phyloP scores from a whole-genome alignment of 2,329 filamentous ascomycete species.

The Pseudopyricularia javanii region DNA sequence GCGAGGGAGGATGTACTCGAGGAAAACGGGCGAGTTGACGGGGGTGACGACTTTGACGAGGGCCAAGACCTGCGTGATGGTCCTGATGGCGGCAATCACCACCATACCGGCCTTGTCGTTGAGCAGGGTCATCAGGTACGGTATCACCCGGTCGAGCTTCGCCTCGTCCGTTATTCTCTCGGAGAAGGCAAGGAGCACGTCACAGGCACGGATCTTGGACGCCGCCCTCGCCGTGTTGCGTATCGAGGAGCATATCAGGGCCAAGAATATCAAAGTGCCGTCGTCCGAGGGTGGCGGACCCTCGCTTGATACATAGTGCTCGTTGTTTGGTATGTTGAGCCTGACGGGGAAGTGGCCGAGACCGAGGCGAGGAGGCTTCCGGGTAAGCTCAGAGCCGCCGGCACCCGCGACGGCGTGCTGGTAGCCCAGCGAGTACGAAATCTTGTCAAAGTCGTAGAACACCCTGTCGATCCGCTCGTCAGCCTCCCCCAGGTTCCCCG shows the following conservation, averaged over 20 bases:
- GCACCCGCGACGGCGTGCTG: conserved; percentile 24
- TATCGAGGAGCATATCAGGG: conserved; percentile 76
- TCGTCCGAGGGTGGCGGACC: conserved; percentile 61
- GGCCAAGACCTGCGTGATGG: conserved; percentile 77
- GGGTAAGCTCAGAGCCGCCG: not conserved
- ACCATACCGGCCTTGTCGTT: conserved; percentile 76
- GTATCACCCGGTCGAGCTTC: conserved; percentile 84
- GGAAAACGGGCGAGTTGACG: conserved; percentile 57
- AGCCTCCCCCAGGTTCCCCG: conserved; percentile 68
- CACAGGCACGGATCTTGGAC: conserved; percentile 80
- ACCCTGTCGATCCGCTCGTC: conserved; percentile 92
- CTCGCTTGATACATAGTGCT: conserved; percentile 52
- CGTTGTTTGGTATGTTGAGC: conserved; percentile 76
- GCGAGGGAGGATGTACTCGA: conserved; percentile 55
- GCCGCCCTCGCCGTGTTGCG: conserved; percentile 80
- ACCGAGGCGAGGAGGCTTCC: conserved; percentile 32
- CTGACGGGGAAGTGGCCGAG: conserved; percentile 65
- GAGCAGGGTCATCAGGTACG: conserved; percentile 75
- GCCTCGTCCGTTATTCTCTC: conserved; percentile 89
- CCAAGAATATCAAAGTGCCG: conserved; percentile 84
- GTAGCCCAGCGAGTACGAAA: conserved; percentile 84
- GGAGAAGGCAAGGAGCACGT: conserved; percentile 81
- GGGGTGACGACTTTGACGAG: conserved; percentile 80
- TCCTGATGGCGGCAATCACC: conserved; percentile 71
- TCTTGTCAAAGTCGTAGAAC: conserved; percentile 93